Percentiles rank a stretch among this genome's conserved stretches.
Evolutionary conservation across 1,139 yeast genomes (phyloP).

Genomic region (Sugiyamaella xylanicola): DNA sequence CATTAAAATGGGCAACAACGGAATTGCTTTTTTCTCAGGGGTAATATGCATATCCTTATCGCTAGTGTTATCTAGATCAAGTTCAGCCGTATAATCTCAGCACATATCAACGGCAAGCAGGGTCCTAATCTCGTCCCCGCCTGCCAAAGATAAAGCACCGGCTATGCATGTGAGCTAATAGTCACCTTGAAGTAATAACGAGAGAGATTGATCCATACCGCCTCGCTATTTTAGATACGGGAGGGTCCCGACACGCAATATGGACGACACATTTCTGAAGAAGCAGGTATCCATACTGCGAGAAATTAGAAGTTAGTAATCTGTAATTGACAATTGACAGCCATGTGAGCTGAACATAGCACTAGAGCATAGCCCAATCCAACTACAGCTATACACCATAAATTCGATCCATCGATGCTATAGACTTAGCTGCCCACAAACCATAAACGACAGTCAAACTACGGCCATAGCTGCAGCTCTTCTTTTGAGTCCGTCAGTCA

Average conservation of each 20-base stretch:
- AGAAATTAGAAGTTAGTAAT: slow-evolving; percentile 1
- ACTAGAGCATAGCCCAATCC: no score
- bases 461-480: no score
- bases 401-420: no score
- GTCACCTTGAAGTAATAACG: slow-evolving; percentile 14
- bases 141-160: slow-evolving; percentile 31
- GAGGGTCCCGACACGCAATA: slow-evolving; percentile 3
- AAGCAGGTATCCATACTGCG: slow-evolving; percentile 8
- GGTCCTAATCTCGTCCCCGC: neutral
- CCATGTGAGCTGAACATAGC: no score
- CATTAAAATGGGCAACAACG: no score
- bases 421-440: no score
- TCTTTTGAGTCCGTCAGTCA: neutral
- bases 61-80: slow-evolving; percentile 42
- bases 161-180: slow-evolving; percentile 31
- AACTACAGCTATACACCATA: no score
- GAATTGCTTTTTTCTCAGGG: slow-evolving; percentile 7
- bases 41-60: slow-evolving; percentile 38
- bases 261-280: slow-evolving; percentile 10
- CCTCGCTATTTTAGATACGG: neutral
- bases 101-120: slow-evolving; percentile 19
- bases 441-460: no score
- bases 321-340: neutral
- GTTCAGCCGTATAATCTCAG: slow-evolving; percentile 44
- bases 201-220: neutral